phyloP scores from a whole-genome alignment of 73 alveolate genomes.

The Effrenium voratum region DNA sequence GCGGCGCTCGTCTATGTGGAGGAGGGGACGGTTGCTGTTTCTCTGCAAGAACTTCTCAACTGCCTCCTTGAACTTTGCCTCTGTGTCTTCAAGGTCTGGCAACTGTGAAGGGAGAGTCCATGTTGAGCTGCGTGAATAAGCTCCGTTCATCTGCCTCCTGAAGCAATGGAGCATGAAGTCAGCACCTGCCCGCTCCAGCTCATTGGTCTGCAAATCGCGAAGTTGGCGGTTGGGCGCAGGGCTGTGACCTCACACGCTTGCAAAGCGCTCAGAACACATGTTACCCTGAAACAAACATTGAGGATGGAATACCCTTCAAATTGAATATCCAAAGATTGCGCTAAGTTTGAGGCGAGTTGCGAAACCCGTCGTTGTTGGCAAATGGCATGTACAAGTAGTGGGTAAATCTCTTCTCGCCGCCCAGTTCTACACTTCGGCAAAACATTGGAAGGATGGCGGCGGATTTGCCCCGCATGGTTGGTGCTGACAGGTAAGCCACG shows the following conservation, averaged over 20 bases:
- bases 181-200: conserved; percentile 44
- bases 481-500: conserved; percentile 38
- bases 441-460: conserved; percentile 38
- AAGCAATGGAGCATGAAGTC: conserved; percentile 50
- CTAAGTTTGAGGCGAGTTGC: not conserved
- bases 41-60: conserved; percentile 47
- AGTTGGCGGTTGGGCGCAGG: not conserved
- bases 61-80: conserved; percentile 32
- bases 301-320: not conserved
- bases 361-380: conserved; percentile 36
- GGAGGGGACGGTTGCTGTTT: conserved; percentile 25
- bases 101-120: not conserved
- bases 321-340: not conserved
- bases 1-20: conserved; percentile 52
- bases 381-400: conserved; percentile 66
- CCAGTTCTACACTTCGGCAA: conserved; percentile 30
- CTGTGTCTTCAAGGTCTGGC: not conserved
- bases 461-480: conserved; percentile 48
- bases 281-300: not conserved
- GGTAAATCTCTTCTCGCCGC: conserved; percentile 11
- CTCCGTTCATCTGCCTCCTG: conserved; percentile 51
- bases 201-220: not conserved
- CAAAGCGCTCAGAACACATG: not conserved
- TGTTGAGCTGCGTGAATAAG: not conserved
- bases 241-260: conserved; percentile 27